Conservation (phyloP, 106 monocot species). For the Acanthochlamys bracteata region DNA sequence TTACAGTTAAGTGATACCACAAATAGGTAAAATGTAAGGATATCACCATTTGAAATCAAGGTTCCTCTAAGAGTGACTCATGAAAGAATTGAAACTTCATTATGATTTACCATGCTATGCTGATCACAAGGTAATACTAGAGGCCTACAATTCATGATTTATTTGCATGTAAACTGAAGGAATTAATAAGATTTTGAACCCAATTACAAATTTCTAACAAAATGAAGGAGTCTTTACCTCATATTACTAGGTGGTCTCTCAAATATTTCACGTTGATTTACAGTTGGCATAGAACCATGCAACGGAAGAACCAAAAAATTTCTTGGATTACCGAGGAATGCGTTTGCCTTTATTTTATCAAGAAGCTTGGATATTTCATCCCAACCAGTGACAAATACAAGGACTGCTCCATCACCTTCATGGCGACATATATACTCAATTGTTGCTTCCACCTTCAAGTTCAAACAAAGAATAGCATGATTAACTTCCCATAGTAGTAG, state of each 20-base stretch:
- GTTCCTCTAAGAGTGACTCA: too few relatives aligned
- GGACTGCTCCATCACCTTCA: conserved; percentile 92
- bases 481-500: background rate
- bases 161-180: too few relatives aligned
- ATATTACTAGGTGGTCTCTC: conserved; percentile 74
- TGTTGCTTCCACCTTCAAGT: conserved; percentile 71
- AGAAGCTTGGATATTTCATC: conserved; percentile 94
- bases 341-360: conserved; percentile 76
- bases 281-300: conserved; percentile 98
- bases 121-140: too few relatives aligned
- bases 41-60: too few relatives aligned
- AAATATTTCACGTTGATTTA: conserved; percentile 96
- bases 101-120: too few relatives aligned
- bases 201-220: too few relatives aligned
- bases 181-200: too few relatives aligned
- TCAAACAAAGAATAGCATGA: conserved; percentile 1
- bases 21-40: too few relatives aligned
- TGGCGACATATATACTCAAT: conserved; percentile 76
- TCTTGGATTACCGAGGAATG: conserved; percentile 63
- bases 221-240: conserved; percentile 34
- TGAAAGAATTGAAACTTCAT: too few relatives aligned
- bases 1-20: too few relatives aligned
- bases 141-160: too few relatives aligned
- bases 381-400: conserved; percentile 97
- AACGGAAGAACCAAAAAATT: conserved; percentile 86